Evolutionary conservation across 2,329 filamentous ascomycete genomes (phyloP), one percentile per base, ranked within the genome.

Genomic region (Kalaharituber pfeilii): DNA sequence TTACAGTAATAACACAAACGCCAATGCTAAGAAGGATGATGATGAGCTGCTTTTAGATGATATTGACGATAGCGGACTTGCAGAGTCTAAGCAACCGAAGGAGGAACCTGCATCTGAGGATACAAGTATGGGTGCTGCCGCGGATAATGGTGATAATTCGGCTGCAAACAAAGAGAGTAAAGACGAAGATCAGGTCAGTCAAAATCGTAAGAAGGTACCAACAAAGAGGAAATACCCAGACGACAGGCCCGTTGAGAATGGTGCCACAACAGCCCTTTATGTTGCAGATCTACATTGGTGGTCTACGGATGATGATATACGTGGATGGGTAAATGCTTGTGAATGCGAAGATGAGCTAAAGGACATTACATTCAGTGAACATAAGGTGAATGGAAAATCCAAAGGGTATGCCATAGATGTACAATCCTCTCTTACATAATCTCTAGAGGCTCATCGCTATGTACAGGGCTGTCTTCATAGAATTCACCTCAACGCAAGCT

Each of bases 341-440:
- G 78, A 77, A 1, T 85, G 80, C 62, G 91, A 96, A 67, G 76
- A 81, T 47, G 86, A 94, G 64, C 71, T 96, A 18, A 87, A 85
- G 64, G 91, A 96, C 57, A 79, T 98, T 51, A 94, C 88, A 0
- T 98, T 96, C 68, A 95, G 86, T 64, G 91, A 98, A 68, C 91
- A 96, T 70, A 98, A 98, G 67, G 88, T 96, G 49, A 98, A 98
- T 62, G 91, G 91, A 62, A 98, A 98, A 72, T 94, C 86, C 70
- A 95, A 96, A 72, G 89, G 91, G 88, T 94, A 75, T 60, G 80
- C 18, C 18, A 24, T 45, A 27, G 30, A 33, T 49, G 13, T 29
- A 26, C 15, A 30, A 33, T 53, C 20, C 50, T 50, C 22, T 28
- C 7, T 9, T 45, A 13, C 51, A 24, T 27, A 24, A 51, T 8